These are phyloP conservation scores for Keithomyces neogunnii DNA, from an alignment of 2,329 filamentous ascomycete genomes.

Conservation along the genomic window DNA sequence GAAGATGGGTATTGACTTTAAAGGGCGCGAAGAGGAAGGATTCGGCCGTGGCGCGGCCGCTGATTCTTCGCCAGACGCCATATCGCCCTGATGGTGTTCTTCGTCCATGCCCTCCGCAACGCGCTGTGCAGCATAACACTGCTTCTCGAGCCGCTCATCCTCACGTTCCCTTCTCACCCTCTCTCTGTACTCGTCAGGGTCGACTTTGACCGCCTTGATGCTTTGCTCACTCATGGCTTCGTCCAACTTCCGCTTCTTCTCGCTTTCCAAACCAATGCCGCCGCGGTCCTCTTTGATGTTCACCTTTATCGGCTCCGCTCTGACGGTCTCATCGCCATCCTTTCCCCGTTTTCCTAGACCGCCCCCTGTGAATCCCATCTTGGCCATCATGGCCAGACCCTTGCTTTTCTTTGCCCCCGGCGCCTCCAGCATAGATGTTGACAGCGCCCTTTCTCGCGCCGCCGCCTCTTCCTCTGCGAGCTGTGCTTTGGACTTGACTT, in stretches of 20 bases:
- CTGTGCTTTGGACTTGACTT: conserved; percentile 74
- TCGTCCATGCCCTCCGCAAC: conserved; percentile 70
- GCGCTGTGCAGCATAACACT: conserved; percentile 71
- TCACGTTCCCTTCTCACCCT: conserved; percentile 64
- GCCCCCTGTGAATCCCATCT: conserved; percentile 81
- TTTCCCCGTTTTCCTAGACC: conserved; percentile 56
- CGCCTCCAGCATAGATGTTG: conserved; percentile 60
- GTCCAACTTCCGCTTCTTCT: conserved; percentile 68
- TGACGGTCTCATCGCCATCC: conserved; percentile 24
- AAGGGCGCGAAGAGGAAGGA: conserved; percentile 18
- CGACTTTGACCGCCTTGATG: conserved; percentile 51
- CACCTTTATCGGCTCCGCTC: conserved; percentile 65
- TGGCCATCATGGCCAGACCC: conserved; percentile 92
- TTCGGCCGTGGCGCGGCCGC: conserved; percentile 29
- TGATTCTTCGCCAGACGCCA: conserved; percentile 16
- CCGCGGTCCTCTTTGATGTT: conserved; percentile 69
- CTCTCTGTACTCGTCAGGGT: conserved; percentile 66
- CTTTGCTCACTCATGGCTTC: conserved; percentile 51
- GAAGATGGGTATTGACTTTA: conserved; percentile 65
- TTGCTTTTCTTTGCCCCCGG: conserved; percentile 59
- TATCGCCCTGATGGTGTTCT: conserved; percentile 28
- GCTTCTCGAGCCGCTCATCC: conserved; percentile 56
- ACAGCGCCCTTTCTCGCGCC: conserved; percentile 67
- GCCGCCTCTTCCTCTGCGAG: conserved; percentile 64
- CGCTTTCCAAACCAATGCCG: conserved; percentile 76